Conservation (phyloP, 106 monocot genomes). For the Apostasia ramifera region DNA sequence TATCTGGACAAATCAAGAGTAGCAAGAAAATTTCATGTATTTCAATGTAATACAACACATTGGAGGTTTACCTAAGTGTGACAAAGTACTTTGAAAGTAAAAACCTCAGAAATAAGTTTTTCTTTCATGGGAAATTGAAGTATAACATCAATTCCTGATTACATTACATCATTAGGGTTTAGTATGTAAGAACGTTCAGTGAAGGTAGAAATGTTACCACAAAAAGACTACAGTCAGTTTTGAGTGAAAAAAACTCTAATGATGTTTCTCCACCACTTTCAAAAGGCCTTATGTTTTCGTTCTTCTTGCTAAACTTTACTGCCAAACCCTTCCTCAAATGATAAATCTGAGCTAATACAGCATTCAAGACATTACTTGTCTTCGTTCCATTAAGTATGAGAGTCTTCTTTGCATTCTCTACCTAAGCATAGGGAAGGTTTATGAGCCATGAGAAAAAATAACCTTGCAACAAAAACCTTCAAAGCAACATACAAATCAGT, state of each 20-base stretch:
- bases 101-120: no score
- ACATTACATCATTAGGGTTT: background rate
- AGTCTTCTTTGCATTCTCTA: conserved; percentile 80
- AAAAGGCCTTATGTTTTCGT: conserved; percentile 77
- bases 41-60: no score
- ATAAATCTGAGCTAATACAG: conserved; percentile 53
- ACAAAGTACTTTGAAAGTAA: no score
- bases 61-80: no score
- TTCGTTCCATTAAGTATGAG: conserved; percentile 89
- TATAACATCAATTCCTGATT: no score
- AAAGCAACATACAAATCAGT: no score
- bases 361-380: conserved; percentile 59
- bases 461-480: no score
- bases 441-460: no score
- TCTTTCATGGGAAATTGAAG: no score
- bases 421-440: conserved; percentile 18
- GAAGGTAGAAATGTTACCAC: conserved; percentile 30
- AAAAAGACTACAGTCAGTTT: conserved; percentile 85
- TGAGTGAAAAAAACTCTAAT: conserved; percentile 79
- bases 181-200: background rate
- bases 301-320: conserved; percentile 61
- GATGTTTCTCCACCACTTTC: conserved; percentile 75
- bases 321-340: conserved; percentile 67
- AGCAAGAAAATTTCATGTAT: no score
- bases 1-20: no score